These are phyloP conservation scores for Papilionanthe hybrid DNA, from an alignment of 116 monocot genomes.

Conservation along the genomic window DNA sequence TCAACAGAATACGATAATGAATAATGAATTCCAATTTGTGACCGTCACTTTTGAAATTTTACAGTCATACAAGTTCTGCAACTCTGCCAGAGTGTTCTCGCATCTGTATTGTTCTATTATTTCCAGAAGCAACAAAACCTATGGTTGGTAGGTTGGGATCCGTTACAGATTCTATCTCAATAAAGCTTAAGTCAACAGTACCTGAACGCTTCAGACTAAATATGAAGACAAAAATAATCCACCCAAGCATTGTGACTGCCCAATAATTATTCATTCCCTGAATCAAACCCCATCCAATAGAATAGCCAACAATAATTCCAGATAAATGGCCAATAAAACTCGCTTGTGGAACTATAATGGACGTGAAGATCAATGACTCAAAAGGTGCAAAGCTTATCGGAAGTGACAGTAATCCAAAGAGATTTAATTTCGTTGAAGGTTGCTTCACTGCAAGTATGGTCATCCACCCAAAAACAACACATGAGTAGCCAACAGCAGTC, in stretches of 20 bases:
- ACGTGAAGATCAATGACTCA: slow-evolving; percentile 84
- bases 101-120: slow-evolving; percentile 46
- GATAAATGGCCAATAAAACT: slow-evolving; percentile 94
- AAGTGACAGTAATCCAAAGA: slow-evolving; percentile 85
- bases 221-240: slow-evolving; percentile 57
- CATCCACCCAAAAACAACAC: slow-evolving; percentile 99
- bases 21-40: neutral
- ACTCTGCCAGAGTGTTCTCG: slow-evolving; percentile 2
- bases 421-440: slow-evolving; percentile 76
- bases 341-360: slow-evolving; percentile 94
- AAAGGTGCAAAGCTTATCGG: slow-evolving; percentile 97
- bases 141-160: slow-evolving; percentile 62
- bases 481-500: slow-evolving; percentile 85
- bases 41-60: neutral
- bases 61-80: slow-evolving; percentile 2
- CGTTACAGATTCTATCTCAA: slow-evolving; percentile 74
- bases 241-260: slow-evolving; percentile 77
- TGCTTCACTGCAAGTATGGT: slow-evolving; percentile 93
- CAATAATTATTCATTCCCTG: slow-evolving; percentile 97
- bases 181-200: slow-evolving; percentile 58
- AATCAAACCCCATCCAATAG: slow-evolving; percentile 88
- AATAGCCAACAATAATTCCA: slow-evolving; percentile 90
- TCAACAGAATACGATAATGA: neutral
- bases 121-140: slow-evolving; percentile 45
- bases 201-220: slow-evolving; percentile 77